Base-by-base conservation (phyloP, 1,284 basidiomycete species). In the Tranzscheliella williamsii region DNA sequence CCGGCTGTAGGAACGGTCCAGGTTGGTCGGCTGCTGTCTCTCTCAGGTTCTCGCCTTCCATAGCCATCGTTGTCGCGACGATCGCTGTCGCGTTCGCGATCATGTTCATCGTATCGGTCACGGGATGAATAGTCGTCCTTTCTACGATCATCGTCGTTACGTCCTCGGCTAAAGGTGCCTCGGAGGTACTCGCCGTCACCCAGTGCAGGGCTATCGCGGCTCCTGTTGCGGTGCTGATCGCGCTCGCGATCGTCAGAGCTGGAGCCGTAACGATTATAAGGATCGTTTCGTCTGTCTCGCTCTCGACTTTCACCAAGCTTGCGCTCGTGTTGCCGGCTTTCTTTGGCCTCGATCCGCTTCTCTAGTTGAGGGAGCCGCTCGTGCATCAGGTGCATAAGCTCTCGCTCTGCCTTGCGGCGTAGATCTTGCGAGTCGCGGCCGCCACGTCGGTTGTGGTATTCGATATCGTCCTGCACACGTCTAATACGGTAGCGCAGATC, bases 321-420 rank as follows among this genome's bases (percentile, higher is more conserved):
- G 21, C 60, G 56, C 81, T 88, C 88, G 35, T 90, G 86, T 35
- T 89, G 81, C 55, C 86, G 82, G 56, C 86, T 85, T 41, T 94
- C 90, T 35, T 89, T 81, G 20, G 86, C 86, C 72, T 90, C 85
- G 53, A 96, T 85, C 72, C 86, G 86, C 71, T 87, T 84, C 79
- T 97, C 92, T 12, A 98, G 84, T 61, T 90, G 89, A 0, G 94
- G 95, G 3, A 99, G 82, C 45, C 88, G 85, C 76, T 95, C 91
- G 71, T 97, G 91, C 85, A 90, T 86, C 38, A 99, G 81, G 46
- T 84, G 83, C 63, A 96, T 79, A 30, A 97, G 81, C 70, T 97
- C 91, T 30, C 95, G 83, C 79, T 98, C 95, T 18, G 95, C 83
- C 71, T 86, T 85, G 24, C 95, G 82, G 42, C 88, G 83, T 52